These are phyloP conservation scores for Cercospora sojina DNA, from an alignment of 2,329 filamentous ascomycete genomes.

Conservation along the genomic window DNA sequence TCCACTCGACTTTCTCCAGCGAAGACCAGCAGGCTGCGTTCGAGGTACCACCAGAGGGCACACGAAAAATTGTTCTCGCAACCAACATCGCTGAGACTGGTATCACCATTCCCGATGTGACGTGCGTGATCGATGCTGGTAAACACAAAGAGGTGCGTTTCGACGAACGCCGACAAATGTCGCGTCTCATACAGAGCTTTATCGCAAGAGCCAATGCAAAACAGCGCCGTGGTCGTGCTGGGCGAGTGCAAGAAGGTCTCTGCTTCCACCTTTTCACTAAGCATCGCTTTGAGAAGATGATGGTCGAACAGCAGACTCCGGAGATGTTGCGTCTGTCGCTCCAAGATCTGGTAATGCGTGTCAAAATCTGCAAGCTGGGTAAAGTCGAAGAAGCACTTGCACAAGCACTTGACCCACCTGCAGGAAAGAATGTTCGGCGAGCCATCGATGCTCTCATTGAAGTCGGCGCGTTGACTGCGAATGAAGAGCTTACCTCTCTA, in stretches of 20 bases:
- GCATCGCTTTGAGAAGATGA: slow-evolving; percentile 75
- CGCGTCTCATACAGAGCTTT: slow-evolving; percentile 87
- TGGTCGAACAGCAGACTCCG: slow-evolving; percentile 90
- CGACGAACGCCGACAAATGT: slow-evolving; percentile 88
- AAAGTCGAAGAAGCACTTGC: slow-evolving; percentile 87
- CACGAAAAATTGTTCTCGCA: slow-evolving; percentile 89
- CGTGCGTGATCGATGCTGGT: slow-evolving; percentile 92
- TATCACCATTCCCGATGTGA: slow-evolving; percentile 97
- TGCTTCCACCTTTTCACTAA: slow-evolving; percentile 97
- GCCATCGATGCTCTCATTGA: slow-evolving; percentile 92
- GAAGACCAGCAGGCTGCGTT: slow-evolving; percentile 97
- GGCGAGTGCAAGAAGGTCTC: slow-evolving; percentile 89
- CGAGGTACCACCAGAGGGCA: slow-evolving; percentile 73
- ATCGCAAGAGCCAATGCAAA: slow-evolving; percentile 95
- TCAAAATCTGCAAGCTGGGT: slow-evolving; percentile 96
- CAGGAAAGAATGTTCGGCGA: slow-evolving; percentile 84
- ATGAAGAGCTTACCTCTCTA: slow-evolving; percentile 81
- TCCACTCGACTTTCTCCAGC: slow-evolving; percentile 92
- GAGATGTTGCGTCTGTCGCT: slow-evolving; percentile 93
- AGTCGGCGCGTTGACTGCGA: slow-evolving; percentile 78
- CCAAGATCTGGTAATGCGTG: slow-evolving; percentile 90
- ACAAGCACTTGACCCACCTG: slow-evolving; percentile 85
- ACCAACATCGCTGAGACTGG: slow-evolving; percentile 99
- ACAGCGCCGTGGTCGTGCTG: slow-evolving; percentile 87
- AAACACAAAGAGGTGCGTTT: slow-evolving; percentile 98